Evolutionary conservation across 1,284 basidiomycete genomes (phyloP), one percentile per base, ranked within the genome.

Genomic region (Pholiota adiposa): DNA sequence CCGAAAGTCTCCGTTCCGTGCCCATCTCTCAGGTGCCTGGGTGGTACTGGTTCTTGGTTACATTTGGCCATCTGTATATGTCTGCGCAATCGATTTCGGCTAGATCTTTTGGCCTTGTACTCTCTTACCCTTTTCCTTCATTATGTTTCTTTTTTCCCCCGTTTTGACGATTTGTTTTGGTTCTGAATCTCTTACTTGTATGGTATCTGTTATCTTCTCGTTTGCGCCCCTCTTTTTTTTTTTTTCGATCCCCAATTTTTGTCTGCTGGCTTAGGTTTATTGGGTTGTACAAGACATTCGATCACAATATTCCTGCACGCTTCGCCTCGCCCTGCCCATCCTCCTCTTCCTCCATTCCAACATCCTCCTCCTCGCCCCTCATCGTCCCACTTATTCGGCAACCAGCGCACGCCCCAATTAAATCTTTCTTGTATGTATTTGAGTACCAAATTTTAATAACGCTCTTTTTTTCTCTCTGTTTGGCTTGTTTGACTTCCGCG

Each of bases 391-490:
- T 46, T 46, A 4, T 46, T 46, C 44, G 21, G 23, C 44, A 25
- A 12, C 23, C 8, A 12, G n/a, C 21, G 23, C 44, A 43, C 18
- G 19, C 5, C 19, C 11, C 29, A 4, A 9, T 46, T 25, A 29
- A 46, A 25, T 46, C 23, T 44, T 46, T 46, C 44, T 46, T 46
- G 44, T 46, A 46, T 46, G 44, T 46, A 23, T 44, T 12, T 12
- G 36, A 44, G 41, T 46, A 46, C 23, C 25, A 16, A 46, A 25
- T 25, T 46, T 46, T 46, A 46, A 46, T 46, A 27, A 46, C 23
- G 12, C 36, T 54, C n/a, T n/a, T n/a, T 49, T 58, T 54, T 53
- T 59, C 25, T 51, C 19, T n/a, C 16, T 34, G 2, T 21, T 12
- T 21, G 14, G 4, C 33, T n/a, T 51, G 23, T 46, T 23, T 21